Base-by-base conservation (phyloP, 1,284 basidiomycete species). In the Fistulina hepatica region DNA sequence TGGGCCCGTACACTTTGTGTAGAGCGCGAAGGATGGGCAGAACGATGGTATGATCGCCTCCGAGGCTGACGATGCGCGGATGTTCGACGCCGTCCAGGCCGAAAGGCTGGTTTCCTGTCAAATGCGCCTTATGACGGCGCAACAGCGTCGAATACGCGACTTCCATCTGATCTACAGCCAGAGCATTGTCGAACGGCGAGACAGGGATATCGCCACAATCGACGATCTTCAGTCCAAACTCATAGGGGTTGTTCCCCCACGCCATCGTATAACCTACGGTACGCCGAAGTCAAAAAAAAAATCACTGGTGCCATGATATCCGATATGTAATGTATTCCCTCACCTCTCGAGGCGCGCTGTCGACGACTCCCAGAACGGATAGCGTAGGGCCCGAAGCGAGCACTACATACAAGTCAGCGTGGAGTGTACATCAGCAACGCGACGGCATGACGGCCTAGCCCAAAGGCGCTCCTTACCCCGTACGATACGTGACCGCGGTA, bases 351-450 rank as follows among this genome's bases (percentile, higher is more conserved):
- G 12, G 65, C 61, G 22, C 71, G 60, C 48, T 84, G 76, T 36
- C 84, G 63, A 37, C 81, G 66, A 50, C 79, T 81, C 4, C 82
- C 83, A 7, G 79, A 77, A 21, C 84, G 76, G 49, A 89, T 89
- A 5, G 79, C 84, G 49, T 71, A 73, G 2, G 84, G 85, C 8
- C 85, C 85, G 60, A 89, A 89, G 3, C 85, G 72, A 19, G 84
- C 84, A n/a, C 65, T 68, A 25, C 13, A 30, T 19, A 41, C 4
- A 28, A 32, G 27, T 30, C 16, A 22, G 34, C 30, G 5, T 42
- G 15, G 24, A n/a, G 17, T 4, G 9, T 36, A 9, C 23, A 13
- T 6, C 4, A 13, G 13, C 17, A 39, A 32, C 10, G 17, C 24
- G 34, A 31, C 12, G 26, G 20, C 3, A 27, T 19, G 9, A n/a